Conservation (phyloP, 352 stramenopile species). For the Pythium oligandrum region DNA sequence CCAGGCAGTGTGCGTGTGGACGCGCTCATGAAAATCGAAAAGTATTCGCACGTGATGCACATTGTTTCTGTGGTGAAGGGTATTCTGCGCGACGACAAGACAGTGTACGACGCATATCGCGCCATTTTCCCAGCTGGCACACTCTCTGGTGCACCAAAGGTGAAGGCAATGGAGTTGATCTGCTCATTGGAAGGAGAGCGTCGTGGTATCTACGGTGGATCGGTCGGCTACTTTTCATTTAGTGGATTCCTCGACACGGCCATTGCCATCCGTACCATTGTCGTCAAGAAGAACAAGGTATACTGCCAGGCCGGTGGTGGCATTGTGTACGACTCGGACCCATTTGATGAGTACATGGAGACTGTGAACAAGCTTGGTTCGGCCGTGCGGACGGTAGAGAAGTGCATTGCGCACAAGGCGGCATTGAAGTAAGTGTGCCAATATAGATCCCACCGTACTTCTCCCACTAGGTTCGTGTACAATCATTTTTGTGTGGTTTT, state of each 20-base stretch:
- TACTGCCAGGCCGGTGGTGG: conserved; percentile 84
- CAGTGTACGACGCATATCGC: conserved; percentile 86
- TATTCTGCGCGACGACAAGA: conserved; percentile 69
- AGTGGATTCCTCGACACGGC: conserved; percentile 83
- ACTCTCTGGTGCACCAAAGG: conserved; percentile 84
- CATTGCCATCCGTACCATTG: conserved; percentile 87
- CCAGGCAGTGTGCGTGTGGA: conserved; percentile 81
- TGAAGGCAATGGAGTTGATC: conserved; percentile 89
- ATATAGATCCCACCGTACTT: no score
- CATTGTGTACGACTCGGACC: conserved; percentile 89
- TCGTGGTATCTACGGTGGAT: conserved; percentile 81
- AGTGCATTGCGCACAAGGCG: conserved; percentile 47
- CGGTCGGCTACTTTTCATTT: conserved; percentile 87
- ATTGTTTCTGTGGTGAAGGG: conserved; percentile 89
- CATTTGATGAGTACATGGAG: conserved; percentile 82
- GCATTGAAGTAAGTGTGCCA: not conserved
- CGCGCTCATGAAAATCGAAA: conserved; percentile 87
- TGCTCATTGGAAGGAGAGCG: conserved; percentile 78
- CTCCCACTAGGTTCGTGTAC: no score
- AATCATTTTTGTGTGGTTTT: no score
- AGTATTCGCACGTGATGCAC: conserved; percentile 92
- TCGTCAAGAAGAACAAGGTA: conserved; percentile 72
- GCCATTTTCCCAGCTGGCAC: conserved; percentile 86
- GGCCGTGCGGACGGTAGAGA: conserved; percentile 80
- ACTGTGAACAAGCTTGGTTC: conserved; percentile 88